Percentiles rank a stretch among this genome's conserved stretches.
phyloP scores from a whole-genome alignment of 192 early-diverging fungal species.

The Coemansia sp. region DNA sequence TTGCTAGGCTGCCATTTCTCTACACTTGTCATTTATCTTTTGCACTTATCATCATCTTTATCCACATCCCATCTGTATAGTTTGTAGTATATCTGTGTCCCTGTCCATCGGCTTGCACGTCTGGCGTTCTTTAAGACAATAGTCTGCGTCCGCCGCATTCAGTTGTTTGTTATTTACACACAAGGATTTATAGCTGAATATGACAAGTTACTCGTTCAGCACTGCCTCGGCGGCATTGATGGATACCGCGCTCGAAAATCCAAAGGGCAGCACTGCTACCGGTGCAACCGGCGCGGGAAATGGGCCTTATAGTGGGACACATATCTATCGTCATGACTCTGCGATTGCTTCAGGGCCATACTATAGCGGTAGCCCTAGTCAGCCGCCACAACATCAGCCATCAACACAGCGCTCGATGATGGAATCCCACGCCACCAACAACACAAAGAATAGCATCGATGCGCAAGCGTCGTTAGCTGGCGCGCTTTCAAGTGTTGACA shows the following conservation, averaged over 20 bases:
- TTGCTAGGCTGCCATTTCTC: background rate
- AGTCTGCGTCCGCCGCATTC: background rate
- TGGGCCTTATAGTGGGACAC: conserved; percentile 18
- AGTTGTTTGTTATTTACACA: background rate
- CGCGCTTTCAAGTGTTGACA: conserved; percentile 19
- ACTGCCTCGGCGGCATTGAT: conserved; percentile 37
- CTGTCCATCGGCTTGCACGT: background rate
- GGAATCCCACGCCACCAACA: conserved; percentile 18
- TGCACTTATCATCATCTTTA: background rate
- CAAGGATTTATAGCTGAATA: conserved; percentile 2
- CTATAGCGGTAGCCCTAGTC: conserved; percentile 14
- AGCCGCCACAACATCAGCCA: conserved; percentile 12
- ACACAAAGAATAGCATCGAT: background rate
- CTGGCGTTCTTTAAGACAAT: background rate
- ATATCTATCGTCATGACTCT: conserved; percentile 36
- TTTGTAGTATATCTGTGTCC: conserved; percentile 1
- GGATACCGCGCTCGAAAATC: conserved; percentile 16
- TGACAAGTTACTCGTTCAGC: conserved; percentile 50
- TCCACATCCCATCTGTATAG: conserved; percentile 1
- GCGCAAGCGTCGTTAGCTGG: conserved; percentile 15
- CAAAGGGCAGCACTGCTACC: conserved; percentile 7
- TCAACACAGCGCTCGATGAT: background rate
- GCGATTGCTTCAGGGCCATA: conserved; percentile 15
- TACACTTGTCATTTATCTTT: background rate
- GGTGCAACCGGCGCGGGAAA: conserved; percentile 3